phyloP scores from a whole-genome alignment of 148 eudicot genomes.

The Limonium bicolor region DNA sequence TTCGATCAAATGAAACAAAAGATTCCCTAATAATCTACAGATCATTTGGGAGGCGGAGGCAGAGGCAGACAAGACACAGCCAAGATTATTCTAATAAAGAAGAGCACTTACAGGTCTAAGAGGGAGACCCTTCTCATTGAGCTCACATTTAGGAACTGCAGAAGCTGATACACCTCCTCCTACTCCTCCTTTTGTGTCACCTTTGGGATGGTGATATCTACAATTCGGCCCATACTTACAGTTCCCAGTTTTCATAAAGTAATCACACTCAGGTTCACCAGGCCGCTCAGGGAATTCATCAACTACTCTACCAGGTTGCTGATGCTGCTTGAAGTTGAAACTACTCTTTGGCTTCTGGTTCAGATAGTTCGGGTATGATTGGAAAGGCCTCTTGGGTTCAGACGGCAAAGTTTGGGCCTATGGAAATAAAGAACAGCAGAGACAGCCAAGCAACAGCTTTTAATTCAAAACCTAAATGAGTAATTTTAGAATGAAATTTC shows the following conservation, averaged over 20 bases:
- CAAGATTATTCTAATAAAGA: no score
- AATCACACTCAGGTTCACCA: constrained; percentile 38
- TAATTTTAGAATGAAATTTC: no score
- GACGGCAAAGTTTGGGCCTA: constrained; percentile 1
- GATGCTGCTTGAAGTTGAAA: constrained; percentile 10
- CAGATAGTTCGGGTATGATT: constrained; percentile 5
- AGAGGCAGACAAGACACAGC: no score
- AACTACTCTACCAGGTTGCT: constrained; percentile 15
- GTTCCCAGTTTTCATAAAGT: constrained; percentile 41
- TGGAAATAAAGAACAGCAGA: constrained; percentile 1
- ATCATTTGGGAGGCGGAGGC: no score
- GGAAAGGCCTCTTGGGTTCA: constrained; percentile 5
- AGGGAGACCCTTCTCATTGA: constrained; percentile 27
- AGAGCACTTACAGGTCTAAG: constrained; percentile 26
- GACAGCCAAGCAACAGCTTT: no score
- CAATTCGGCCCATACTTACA: constrained; percentile 43
- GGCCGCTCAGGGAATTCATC: constrained; percentile 53
- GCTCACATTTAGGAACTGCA: constrained; percentile 4
- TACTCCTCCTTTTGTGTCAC: constrained; percentile 13
- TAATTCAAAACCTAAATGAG: no score
- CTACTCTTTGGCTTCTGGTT: constrained; percentile 11
- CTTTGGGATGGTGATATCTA: constrained; percentile 30
- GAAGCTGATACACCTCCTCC: no score
- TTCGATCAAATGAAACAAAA: not conserved
- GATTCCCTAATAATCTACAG: not conserved